Evolutionary conservation across 192 early-diverging fungal species (phyloP).

Genomic region (Geranomyces michiganensis): DNA sequence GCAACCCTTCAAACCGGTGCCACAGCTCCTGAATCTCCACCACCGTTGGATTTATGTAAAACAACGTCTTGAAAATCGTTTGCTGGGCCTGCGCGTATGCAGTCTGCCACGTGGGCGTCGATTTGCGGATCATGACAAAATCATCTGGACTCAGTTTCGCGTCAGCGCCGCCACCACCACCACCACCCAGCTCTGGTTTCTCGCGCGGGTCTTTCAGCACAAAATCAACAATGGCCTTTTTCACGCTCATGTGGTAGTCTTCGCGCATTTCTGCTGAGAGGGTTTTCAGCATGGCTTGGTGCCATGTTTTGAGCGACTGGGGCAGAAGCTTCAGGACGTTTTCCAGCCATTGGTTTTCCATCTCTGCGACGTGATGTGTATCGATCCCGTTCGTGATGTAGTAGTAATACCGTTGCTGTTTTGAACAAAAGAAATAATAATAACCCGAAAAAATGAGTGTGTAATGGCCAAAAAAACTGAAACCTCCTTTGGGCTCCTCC

Average conservation of each 20-base stretch:
- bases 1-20: constrained; percentile 45
- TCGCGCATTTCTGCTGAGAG: constrained; percentile 64
- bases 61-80: constrained; percentile 37
- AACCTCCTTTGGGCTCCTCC: neutral
- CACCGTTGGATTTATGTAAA: constrained; percentile 54
- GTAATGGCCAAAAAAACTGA: no score
- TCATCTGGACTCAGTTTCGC: constrained; percentile 25
- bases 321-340: constrained; percentile 59
- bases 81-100: constrained; percentile 42
- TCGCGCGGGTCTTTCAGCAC: constrained; percentile 66
- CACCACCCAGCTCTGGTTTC: constrained; percentile 46
- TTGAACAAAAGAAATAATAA: neutral
- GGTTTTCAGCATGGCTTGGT: constrained; percentile 40
- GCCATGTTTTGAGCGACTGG: constrained; percentile 43
- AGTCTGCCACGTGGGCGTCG: constrained; percentile 53
- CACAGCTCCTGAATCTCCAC: constrained; percentile 56
- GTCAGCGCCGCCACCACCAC: no score
- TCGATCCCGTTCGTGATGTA: constrained; percentile 69
- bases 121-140: constrained; percentile 54
- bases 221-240: constrained; percentile 71
- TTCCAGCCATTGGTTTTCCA: constrained; percentile 62
- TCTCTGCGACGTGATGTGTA: constrained; percentile 64
- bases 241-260: constrained; percentile 69
- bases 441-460: no score
- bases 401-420: constrained; percentile 69